Evolutionary conservation across 768 basidiomycete species (phyloP).

Genomic region (Tylopilus sp.): DNA sequence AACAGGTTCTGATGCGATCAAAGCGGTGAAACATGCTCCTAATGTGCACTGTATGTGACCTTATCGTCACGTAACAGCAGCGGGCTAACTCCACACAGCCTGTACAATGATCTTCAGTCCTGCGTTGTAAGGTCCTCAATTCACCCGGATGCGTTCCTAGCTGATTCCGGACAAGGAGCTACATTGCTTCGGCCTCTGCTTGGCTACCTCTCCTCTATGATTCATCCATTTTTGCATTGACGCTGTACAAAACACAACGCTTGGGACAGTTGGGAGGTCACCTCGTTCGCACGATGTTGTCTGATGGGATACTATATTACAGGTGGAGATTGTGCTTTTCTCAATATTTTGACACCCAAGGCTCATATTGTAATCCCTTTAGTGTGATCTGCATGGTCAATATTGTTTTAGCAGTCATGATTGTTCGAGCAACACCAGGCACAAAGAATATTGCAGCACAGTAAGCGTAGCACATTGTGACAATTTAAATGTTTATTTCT

Average conservation of each 20-base stretch:
- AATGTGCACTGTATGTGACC: constrained; percentile 9
- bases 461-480: constrained; percentile 7
- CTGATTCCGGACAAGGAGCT: constrained; percentile 11
- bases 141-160: background rate
- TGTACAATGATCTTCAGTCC: constrained; percentile 39
- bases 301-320: constrained; percentile 36
- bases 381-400: constrained; percentile 40
- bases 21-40: constrained; percentile 11
- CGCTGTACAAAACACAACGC: constrained; percentile 29
- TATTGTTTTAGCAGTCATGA: constrained; percentile 38
- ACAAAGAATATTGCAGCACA: constrained; percentile 38
- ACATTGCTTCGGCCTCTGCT: constrained; percentile 34
- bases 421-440: constrained; percentile 26
- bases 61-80: constrained; percentile 18
- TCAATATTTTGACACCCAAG: background rate
- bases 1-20: constrained; percentile 1
- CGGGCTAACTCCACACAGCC: constrained; percentile 31
- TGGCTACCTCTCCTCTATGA: constrained; percentile 42
- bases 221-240: constrained; percentile 34
- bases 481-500: background rate
- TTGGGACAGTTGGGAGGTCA: constrained; percentile 13
- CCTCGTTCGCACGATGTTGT: constrained; percentile 25
- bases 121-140: constrained; percentile 16
- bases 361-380: background rate
- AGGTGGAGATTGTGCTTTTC: constrained; percentile 14